Evolutionary conservation across 129 eudicot genomes (phyloP), one percentile per base, ranked within the genome.

Genomic region (Flaveria brownii): DNA sequence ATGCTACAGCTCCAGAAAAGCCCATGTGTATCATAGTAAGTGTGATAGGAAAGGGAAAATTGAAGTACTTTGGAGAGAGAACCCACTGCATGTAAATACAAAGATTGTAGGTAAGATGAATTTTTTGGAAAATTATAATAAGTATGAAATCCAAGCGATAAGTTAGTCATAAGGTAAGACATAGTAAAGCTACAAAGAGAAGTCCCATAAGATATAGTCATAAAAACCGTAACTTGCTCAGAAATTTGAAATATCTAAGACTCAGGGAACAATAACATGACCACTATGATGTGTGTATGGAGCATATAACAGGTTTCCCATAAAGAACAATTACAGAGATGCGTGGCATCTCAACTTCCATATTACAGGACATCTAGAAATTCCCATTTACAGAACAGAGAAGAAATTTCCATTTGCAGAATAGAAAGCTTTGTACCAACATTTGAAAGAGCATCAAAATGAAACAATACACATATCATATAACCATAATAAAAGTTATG

Each of bases 11-110:
- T 73, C 97, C 97, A 43, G 99, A 94, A 82, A 94, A 94, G 43
- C 97, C 96, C 99, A 94, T 94, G 77, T 94, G 99, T 73, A 94
- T 91, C 99, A 91, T 94, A 33, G 99, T 94, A 63, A 94, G 97
- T 51, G 99, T 94, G 74, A 94, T 91, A 20, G 99, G 99, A 33
- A 94, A 82, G 13, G 99, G 92, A 73, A 94, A 94, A 79, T 87
- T 94, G 86, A 94, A 94, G 80, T 94, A 91, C 77, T 94, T 94
- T 71, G 97, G 97, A 57, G 99, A 94, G 84, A 94, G 99, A 83
- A 94, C 99, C 99, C 99, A 94, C 99, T 94, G 97, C 88, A 87
- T 57, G 52, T 28, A 61, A 11, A 72, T 72, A 22, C 20, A 71
- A 30, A 61, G 26, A 60, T 60, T 22, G 5, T 47, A 70, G 70